Conservation (phyloP, 2,329 filamentous ascomycete genomes). For the Calcarisporium arbuscula region DNA sequence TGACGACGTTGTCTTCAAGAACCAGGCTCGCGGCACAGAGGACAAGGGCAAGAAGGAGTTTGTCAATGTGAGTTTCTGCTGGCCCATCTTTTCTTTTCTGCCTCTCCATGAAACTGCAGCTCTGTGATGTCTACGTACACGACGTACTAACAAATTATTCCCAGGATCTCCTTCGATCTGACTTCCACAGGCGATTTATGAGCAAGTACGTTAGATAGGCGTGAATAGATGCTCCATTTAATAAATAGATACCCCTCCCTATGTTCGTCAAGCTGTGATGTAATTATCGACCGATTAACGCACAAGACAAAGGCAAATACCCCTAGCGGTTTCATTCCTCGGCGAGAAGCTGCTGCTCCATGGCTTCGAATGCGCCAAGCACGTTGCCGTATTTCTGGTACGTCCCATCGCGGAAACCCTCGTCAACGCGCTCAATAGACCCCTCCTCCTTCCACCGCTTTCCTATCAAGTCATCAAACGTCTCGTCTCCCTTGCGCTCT, state of each 20-base stretch:
- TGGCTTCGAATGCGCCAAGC: conserved; percentile 66
- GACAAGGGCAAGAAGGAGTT: conserved; percentile 92
- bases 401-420: conserved; percentile 68
- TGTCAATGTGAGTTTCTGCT: conserved; percentile 66
- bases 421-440: conserved; percentile 74
- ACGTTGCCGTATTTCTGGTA: conserved; percentile 76
- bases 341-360: conserved; percentile 61
- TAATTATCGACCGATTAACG: too few species aligned
- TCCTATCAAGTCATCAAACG: conserved; percentile 83
- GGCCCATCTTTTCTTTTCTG: conserved; percentile 7
- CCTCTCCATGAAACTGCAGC: neutral
- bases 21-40: conserved; percentile 91
- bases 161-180: conserved; percentile 80
- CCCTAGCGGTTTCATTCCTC: too few species aligned
- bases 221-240: conserved; percentile 10
- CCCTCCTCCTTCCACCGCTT: conserved; percentile 78
- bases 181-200: conserved; percentile 99
- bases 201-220: conserved; percentile 54
- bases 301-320: too few species aligned
- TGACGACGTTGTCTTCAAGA: conserved; percentile 98
- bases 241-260: conserved; percentile 5
- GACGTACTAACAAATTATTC: neutral
- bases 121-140: neutral
- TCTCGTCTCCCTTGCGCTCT: conserved; percentile 62
- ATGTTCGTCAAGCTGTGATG: too few species aligned